Evolutionary conservation across 140 eudicot species (phyloP).

Genomic region (Anethum foeniculum): DNA sequence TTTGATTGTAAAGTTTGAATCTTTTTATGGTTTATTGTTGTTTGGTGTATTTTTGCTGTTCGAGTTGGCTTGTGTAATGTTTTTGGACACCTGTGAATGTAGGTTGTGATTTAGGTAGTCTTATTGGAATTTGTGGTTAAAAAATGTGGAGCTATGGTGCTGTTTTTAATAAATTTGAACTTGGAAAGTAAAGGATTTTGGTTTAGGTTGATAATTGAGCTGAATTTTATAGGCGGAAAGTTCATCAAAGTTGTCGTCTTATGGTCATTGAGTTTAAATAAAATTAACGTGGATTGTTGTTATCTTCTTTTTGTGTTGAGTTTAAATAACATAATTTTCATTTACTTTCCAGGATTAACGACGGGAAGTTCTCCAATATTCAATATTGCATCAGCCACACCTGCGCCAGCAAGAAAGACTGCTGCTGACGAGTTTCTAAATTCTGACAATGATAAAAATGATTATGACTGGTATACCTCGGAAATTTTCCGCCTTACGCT

Average conservation of each 20-base stretch:
- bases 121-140: background rate
- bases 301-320: background rate
- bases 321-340: background rate
- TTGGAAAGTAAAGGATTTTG: background rate
- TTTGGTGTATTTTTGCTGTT: background rate
- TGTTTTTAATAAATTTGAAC: background rate
- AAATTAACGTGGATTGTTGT: background rate
- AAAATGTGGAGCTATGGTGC: background rate
- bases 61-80: background rate
- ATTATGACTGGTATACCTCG: constrained; percentile 73
- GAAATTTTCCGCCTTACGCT: background rate
- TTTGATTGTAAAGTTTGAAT: background rate
- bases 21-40: background rate
- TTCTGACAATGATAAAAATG: constrained; percentile 79
- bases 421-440: constrained; percentile 73
- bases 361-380: constrained; percentile 71
- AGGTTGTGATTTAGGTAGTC: background rate
- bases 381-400: constrained; percentile 46
- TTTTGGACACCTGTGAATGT: background rate
- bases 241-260: background rate
- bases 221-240: background rate
- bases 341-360: constrained; percentile 42
- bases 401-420: constrained; percentile 44
- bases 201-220: too few relatives aligned
- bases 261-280: background rate